Percentiles rank a stretch among this genome's conserved stretches.
Evolutionary conservation across 305 asterid species (phyloP).

Genomic region (Fraxinus angustifolia): DNA sequence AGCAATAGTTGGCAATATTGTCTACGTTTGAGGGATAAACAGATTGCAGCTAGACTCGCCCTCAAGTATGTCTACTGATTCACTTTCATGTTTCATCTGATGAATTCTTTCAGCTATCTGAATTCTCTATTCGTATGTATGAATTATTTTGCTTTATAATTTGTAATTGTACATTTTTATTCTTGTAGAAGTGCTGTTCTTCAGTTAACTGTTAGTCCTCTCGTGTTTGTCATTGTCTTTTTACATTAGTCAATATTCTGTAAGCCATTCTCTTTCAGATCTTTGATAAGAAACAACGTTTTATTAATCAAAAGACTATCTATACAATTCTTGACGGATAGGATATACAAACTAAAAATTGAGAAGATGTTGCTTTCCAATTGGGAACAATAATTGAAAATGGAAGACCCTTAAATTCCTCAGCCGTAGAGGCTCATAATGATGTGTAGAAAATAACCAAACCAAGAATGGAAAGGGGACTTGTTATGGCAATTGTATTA

Average conservation of each 20-base stretch:
- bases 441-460: background rate
- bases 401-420: background rate
- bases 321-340: background rate
- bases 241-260: background rate
- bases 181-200: background rate
- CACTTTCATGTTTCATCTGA: constrained; percentile 25
- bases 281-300: background rate
- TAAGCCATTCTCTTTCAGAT: background rate
- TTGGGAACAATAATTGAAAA: background rate
- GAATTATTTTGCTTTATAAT: background rate
- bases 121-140: constrained; percentile 7
- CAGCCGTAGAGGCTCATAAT: background rate
- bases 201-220: background rate
- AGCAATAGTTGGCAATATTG: constrained; percentile 97
- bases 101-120: constrained; percentile 8
- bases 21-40: constrained; percentile 85
- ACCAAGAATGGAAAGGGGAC: background rate
- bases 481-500: background rate
- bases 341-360: background rate
- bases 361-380: background rate
- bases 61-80: constrained; percentile 61
- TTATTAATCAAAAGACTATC: background rate
- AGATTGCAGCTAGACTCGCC: constrained; percentile 81
- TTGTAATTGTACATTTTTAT: background rate
- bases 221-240: background rate